Base-by-base conservation (phyloP, 1,139 yeast genomes). In the Pichia sorboxylosa region DNA sequence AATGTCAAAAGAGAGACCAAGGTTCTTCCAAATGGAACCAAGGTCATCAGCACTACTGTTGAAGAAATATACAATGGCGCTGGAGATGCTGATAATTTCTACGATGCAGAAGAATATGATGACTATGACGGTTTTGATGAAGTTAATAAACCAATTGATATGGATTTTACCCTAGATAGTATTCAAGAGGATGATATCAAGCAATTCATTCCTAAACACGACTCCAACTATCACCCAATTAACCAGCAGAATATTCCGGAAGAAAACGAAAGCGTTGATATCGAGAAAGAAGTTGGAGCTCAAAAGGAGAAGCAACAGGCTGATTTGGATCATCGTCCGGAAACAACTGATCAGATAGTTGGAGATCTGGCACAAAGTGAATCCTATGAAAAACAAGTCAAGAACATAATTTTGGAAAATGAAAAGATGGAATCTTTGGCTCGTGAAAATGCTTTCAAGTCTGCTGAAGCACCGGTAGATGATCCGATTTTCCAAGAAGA, bases 321-420 rank as follows among this genome's bases (percentile, higher is more conserved):
- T n/a, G n/a, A n/a, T n/a, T n/a, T n/a, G n/a, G n/a, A n/a, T n/a
- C n/a, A n/a, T n/a, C n/a, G n/a, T n/a, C n/a, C n/a, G n/a, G 22
- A 20, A 20, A 20, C 11, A 9, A 20, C 11, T 20, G 22, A 20
- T 20, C 22, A 20, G 11, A 20, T 20, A 20, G 10, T 11, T 20
- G 11, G 11, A 20, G 22, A 8, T 20, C 13, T 23, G 13, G 7
- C 11, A 10, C 11, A 19, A 24, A 54, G 50, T 29, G 48, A 46
- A 24, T 34, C 48, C 16, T 46, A 51, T 38, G 45, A 42, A 28
- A 45, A 49, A 34, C 40, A 46, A 16, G 29, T 42, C 21, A 41
- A 41, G 29, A 41, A 44, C 24, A 48, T 50, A 25, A 46, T 49
- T 41, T 39, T 29, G 9, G 19, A 33, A 11, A 47, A 45, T 31